phyloP scores from a whole-genome alignment of 1,284 basidiomycete species.

The Trametes versicolor region DNA sequence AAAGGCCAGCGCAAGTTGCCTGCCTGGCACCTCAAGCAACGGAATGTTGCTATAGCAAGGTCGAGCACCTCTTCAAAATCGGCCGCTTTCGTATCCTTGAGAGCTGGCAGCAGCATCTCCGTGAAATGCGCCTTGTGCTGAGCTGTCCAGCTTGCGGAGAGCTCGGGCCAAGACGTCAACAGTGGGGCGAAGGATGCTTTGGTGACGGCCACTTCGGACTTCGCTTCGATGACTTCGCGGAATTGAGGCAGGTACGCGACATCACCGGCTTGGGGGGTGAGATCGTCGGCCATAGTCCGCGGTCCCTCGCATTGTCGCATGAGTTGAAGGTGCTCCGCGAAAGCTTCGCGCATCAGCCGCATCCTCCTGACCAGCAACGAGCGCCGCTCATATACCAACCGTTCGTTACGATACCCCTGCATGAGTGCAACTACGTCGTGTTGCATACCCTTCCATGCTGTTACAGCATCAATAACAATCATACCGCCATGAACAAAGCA shows the following conservation, averaged over 20 bases:
- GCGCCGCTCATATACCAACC: background rate
- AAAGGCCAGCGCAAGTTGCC: background rate
- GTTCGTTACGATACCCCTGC: background rate
- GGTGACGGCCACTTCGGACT: constrained; percentile 3
- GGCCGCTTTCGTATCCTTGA: background rate
- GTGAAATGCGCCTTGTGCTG: background rate
- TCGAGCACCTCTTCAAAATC: background rate
- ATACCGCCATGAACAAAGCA: too few species aligned
- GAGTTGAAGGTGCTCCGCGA: background rate
- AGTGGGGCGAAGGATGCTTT: background rate
- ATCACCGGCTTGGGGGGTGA: constrained; percentile 5
- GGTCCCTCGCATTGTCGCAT: background rate
- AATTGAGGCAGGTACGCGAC: constrained; percentile 17
- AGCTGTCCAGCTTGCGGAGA: background rate
- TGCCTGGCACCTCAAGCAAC: background rate
- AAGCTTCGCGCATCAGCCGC: background rate
- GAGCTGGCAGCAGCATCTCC: background rate
- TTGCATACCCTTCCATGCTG: background rate
- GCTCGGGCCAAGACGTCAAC: background rate
- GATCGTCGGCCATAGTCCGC: background rate
- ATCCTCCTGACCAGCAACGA: background rate
- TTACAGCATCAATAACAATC: background rate
- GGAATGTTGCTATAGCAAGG: background rate
- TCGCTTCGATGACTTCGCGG: constrained; percentile 8
- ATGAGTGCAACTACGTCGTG: background rate